phyloP scores from a whole-genome alignment of 2,329 filamentous ascomycete genomes.

The Xylariaceae sp. region DNA sequence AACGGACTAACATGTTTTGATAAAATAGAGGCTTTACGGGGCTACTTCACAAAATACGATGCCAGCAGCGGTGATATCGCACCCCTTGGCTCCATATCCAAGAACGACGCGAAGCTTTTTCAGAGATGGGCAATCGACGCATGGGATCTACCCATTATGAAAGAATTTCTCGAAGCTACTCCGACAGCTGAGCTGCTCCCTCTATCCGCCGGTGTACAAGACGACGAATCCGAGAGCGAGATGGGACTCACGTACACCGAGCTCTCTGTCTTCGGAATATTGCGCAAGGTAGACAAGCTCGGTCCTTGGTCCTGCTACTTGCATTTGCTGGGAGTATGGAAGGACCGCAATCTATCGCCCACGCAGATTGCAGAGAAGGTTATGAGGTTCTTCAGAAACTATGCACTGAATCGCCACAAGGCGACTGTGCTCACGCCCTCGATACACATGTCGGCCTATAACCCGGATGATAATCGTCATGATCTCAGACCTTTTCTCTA shows the following conservation, averaged over 20 bases:
- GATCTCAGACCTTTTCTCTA: conserved; percentile 13
- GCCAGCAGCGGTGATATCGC: conserved; percentile 9
- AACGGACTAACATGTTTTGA: neutral
- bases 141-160: conserved; percentile 6
- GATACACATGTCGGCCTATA: conserved; percentile 13
- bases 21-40: conserved; percentile 7
- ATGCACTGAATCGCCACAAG: conserved; percentile 14
- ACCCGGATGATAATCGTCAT: conserved; percentile 16
- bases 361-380: conserved; percentile 13
- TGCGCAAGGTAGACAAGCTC: conserved; percentile 1
- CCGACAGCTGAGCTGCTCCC: conserved; percentile 14
- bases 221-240: conserved; percentile 14
- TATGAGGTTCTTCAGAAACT: conserved; percentile 14
- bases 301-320: conserved; percentile 16
- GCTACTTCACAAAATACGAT: conserved; percentile 4
- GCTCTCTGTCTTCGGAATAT: conserved; percentile 11
- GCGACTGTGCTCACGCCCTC: conserved; percentile 10
- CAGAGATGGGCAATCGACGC: conserved; percentile 8
- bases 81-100: conserved; percentile 9
- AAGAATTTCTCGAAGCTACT: conserved; percentile 9
- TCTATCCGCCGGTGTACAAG: conserved; percentile 12
- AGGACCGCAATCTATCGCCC: conserved; percentile 9
- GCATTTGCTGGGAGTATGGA: conserved; percentile 11
- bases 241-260: conserved; percentile 16
- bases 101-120: conserved; percentile 12